A percentile compares a stretch with the other conserved stretches of the same genome.
Conservation (phyloP, 1,284 basidiomycete genomes). For the Testicularia cyperi region DNA sequence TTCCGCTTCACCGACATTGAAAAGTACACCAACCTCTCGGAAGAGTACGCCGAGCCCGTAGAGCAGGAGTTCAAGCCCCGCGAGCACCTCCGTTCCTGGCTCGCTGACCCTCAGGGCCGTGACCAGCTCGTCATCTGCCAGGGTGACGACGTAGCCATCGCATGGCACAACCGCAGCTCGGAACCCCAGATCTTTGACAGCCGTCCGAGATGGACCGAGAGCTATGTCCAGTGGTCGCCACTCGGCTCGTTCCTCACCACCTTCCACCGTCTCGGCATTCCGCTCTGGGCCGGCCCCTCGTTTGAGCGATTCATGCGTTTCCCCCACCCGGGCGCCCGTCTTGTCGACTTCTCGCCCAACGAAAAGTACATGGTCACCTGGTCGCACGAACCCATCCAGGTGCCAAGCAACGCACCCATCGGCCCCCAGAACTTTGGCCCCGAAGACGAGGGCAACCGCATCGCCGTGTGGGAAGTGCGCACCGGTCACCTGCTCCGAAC, state of each 20-base stretch:
- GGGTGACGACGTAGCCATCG: constrained; percentile 84
- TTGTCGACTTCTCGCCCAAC: constrained; percentile 96
- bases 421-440: constrained; percentile 73
- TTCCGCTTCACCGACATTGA: constrained; percentile 94
- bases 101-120: constrained; percentile 85
- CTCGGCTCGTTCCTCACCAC: constrained; percentile 91
- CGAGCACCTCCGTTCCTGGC: constrained; percentile 95
- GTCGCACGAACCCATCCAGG: constrained; percentile 91
- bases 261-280: constrained; percentile 91
- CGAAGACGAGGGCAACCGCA: constrained; percentile 94
- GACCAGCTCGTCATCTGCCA: constrained; percentile 96
- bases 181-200: constrained; percentile 76
- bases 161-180: constrained; percentile 90
- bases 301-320: constrained; percentile 86
- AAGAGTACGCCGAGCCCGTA: constrained; percentile 79
- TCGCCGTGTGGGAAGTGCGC: constrained; percentile 97
- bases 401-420: constrained; percentile 73
- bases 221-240: constrained; percentile 97
- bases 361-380: constrained; percentile 97
- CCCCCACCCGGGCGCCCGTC: constrained; percentile 90
- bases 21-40: constrained; percentile 75
- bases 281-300: constrained; percentile 88
- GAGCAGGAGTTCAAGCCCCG: constrained; percentile 79
- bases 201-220: constrained; percentile 86
- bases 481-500: constrained; percentile 89